Evolutionary conservation across 2,329 filamentous ascomycete species (phyloP).

Genomic region (Davidsoniella virescens): DNA sequence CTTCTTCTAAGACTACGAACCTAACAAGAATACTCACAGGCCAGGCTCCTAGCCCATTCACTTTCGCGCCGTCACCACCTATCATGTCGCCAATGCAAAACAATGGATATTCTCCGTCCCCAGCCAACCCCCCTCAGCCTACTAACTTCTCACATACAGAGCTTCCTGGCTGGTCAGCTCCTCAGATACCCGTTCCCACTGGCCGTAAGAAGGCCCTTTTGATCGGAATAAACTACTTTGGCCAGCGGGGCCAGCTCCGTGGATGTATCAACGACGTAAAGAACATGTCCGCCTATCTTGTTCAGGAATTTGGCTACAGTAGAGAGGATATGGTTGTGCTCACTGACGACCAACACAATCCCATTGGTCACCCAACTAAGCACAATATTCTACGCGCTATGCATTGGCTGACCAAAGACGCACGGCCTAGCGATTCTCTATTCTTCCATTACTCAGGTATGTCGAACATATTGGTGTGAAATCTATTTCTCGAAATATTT

Average conservation of each 20-base stretch:
- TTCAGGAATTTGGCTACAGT: constrained; percentile 80
- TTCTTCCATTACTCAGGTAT: constrained; percentile 95
- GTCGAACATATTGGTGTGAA: constrained; percentile 16
- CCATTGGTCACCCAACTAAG: constrained; percentile 93
- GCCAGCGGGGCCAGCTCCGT: constrained; percentile 73
- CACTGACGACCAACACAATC: constrained; percentile 92
- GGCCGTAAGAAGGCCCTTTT: constrained; percentile 76
- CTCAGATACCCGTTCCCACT: too few relatives aligned
- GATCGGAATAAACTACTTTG: constrained; percentile 95
- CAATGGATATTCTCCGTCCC: too few relatives aligned
- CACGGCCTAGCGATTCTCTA: constrained; percentile 77
- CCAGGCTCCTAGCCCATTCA: too few relatives aligned
- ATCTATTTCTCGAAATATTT: background rate
- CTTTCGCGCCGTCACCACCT: too few relatives aligned
- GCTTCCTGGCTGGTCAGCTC: too few relatives aligned
- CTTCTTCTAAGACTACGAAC: too few relatives aligned
- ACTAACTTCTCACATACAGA: too few relatives aligned
- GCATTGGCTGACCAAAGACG: constrained; percentile 96
- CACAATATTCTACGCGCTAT: constrained; percentile 89
- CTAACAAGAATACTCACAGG: too few relatives aligned
- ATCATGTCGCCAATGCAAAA: too few relatives aligned
- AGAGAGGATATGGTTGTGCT: constrained; percentile 93
- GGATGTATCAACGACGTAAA: constrained; percentile 96
- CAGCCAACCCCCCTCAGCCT: too few relatives aligned
- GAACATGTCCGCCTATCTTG: constrained; percentile 87